Percentiles rank a stretch among this genome's conserved stretches.
phyloP scores from a whole-genome alignment of 257 asterid species.

The Salvia splendens region DNA sequence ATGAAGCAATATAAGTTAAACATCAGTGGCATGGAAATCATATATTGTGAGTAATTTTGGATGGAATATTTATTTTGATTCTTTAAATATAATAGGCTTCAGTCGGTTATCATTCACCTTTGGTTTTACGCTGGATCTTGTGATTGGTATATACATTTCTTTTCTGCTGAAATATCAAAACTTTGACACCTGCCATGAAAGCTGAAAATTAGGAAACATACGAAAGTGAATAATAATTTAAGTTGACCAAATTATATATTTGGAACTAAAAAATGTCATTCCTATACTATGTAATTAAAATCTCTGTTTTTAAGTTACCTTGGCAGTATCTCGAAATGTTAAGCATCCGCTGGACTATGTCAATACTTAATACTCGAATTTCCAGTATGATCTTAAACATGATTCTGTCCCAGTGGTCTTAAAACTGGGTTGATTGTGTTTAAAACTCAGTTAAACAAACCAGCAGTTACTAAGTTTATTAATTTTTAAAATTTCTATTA shows the following conservation, averaged over 20 bases:
- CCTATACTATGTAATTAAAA: neutral
- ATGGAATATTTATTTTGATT: neutral
- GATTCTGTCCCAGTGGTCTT: neutral
- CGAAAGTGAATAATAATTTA: no score
- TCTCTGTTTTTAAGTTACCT: neutral
- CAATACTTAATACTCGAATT: neutral
- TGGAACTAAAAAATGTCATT: neutral
- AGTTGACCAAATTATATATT: no score
- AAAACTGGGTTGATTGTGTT: constrained; percentile 1
- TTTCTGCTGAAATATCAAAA: no score
- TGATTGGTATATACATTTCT: neutral
- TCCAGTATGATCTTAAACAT: neutral
- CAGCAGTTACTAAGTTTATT: no score
- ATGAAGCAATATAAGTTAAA: constrained; percentile 12
- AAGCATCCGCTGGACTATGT: neutral
- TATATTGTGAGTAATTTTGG: neutral
- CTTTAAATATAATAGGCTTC: neutral
- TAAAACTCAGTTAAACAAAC: neutral
- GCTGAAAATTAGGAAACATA: no score
- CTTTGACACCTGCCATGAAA: no score
- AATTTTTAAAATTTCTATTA: no score
- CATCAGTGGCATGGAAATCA: neutral
- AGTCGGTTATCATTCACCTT: neutral
- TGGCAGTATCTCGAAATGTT: constrained; percentile 1
- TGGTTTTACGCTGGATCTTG: neutral